Conservation (phyloP, 1,284 basidiomycete species). For the Marasmius oreades region DNA sequence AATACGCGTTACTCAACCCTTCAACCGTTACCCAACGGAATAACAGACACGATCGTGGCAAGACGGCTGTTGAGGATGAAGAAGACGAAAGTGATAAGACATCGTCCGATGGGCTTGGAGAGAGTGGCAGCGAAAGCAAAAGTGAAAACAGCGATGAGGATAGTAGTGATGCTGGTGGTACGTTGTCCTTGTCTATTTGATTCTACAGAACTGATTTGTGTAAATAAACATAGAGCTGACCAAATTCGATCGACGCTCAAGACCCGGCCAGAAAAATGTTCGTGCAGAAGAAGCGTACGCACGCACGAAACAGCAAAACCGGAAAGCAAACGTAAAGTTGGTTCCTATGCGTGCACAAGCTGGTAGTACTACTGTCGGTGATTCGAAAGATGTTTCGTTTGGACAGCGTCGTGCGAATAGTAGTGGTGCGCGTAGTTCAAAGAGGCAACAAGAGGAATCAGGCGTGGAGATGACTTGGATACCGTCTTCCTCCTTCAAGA, state of each 20-base stretch:
- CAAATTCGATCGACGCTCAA: constrained; percentile 39
- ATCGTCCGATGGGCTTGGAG: constrained; percentile 66
- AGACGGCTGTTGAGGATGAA: constrained; percentile 87
- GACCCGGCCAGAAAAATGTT: constrained; percentile 43
- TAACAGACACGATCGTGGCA: constrained; percentile 31
- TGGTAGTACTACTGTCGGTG: constrained; percentile 27
- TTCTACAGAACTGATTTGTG: too few species aligned
- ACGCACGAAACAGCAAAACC: constrained; percentile 38
- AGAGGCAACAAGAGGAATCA: constrained; percentile 33
- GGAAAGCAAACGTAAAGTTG: constrained; percentile 48
- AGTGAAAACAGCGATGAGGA: constrained; percentile 16
- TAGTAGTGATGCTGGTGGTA: constrained; percentile 44
- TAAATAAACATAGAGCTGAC: constrained; percentile 49
- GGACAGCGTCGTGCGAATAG: constrained; percentile 50
- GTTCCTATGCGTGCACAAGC: constrained; percentile 56
- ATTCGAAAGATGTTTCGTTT: constrained; percentile 52
- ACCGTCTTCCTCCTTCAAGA: constrained; percentile 37
- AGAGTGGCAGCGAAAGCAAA: too few species aligned
- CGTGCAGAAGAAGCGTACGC: constrained; percentile 42
- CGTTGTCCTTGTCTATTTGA: constrained; percentile 13
- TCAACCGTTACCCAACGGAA: constrained; percentile 60
- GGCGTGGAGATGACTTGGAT: constrained; percentile 68
- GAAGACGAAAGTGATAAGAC: constrained; percentile 82
- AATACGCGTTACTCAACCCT: constrained; percentile 91
- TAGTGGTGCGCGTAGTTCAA: constrained; percentile 14